Percentiles rank a stretch among this genome's conserved stretches.
These are phyloP conservation scores for Leucosporidium creatinivorum DNA, from an alignment of 768 basidiomycete species.

Conservation along the genomic window DNA sequence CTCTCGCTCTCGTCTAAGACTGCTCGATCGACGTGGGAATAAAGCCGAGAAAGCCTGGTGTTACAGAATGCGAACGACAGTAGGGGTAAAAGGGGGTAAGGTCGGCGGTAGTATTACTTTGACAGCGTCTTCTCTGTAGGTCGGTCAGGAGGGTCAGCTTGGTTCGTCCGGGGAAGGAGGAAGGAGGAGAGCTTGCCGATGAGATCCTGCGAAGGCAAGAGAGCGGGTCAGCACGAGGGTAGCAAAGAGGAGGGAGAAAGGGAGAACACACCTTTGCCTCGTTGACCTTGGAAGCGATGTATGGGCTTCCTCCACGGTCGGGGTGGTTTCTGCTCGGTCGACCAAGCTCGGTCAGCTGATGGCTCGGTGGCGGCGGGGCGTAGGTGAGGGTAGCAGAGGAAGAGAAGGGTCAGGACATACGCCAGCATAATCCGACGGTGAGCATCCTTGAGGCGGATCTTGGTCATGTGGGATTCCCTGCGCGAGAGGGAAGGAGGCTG, in stretches of 20 bases:
- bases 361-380: no score
- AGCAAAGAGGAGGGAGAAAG: conserved; percentile 38
- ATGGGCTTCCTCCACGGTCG: conserved; percentile 96
- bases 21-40: no score
- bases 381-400: not conserved
- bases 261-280: conserved; percentile 66
- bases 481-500: no score
- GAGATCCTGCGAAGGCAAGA: conserved; percentile 14
- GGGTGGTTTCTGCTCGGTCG: conserved; percentile 67
- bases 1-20: no score
- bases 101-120: conserved; percentile 14
- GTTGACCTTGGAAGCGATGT: conserved; percentile 96
- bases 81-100: no score
- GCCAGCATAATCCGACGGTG: conserved; percentile 96
- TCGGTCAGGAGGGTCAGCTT: not conserved
- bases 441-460: conserved; percentile 79
- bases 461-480: conserved; percentile 74
- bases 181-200: conserved; percentile 12
- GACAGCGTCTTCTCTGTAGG: conserved; percentile 29
- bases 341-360: not conserved
- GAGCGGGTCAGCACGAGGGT: not conserved
- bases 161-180: not conserved
- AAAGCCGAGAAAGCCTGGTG: no score
- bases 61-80: no score
- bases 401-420: conserved; percentile 6